Evolutionary conservation across 106 monocot genomes (phyloP).

Genomic region (Gastrodia elata): DNA sequence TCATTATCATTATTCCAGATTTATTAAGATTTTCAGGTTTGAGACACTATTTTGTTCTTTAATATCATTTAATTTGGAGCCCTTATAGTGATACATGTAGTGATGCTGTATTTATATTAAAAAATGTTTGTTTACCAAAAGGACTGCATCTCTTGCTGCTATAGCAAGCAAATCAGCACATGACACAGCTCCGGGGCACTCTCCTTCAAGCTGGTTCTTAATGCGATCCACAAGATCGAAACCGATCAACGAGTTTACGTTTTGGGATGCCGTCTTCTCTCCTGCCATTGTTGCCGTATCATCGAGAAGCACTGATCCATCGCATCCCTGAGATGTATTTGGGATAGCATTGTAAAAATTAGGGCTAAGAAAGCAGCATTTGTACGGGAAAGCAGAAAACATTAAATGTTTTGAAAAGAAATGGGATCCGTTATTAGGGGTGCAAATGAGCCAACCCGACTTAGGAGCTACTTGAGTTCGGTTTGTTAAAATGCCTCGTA

Average conservation of each 20-base stretch:
- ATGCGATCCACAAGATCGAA: constrained; percentile 52
- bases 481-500: no score
- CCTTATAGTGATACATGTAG: no score
- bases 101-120: no score
- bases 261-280: constrained; percentile 35
- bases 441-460: no score
- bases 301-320: constrained; percentile 55
- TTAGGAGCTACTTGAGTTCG: no score
- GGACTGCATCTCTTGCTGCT: constrained; percentile 66
- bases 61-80: not conserved
- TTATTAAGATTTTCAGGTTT: not conserved
- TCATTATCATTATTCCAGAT: not conserved
- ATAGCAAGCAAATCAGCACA: constrained; percentile 83
- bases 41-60: not conserved
- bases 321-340: constrained; percentile 58
- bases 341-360: no score
- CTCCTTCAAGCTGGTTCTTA: constrained; percentile 64
- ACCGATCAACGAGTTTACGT: constrained; percentile 38
- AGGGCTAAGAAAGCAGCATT: no score
- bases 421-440: no score
- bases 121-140: constrained; percentile 38
- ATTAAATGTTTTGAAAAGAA: no score
- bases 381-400: no score
- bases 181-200: constrained; percentile 71
- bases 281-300: constrained; percentile 42